Evolutionary conservation across 352 stramenopile genomes (phyloP).

Genomic region (Phytophthora boehmeriae): DNA sequence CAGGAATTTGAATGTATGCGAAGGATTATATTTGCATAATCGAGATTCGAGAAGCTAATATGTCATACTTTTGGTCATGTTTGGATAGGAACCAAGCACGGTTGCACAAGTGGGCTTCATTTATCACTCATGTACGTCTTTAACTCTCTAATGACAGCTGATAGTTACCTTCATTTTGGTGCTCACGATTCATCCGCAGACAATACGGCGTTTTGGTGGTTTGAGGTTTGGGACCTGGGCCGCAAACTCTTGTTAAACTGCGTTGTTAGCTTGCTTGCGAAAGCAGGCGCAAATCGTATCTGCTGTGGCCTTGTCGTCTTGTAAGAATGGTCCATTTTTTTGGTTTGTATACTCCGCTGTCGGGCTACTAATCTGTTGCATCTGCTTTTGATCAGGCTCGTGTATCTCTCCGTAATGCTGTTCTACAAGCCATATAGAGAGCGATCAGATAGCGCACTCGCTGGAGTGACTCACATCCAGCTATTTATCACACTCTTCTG

Average conservation of each 20-base stretch:
- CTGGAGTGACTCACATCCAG: conserved; percentile 71
- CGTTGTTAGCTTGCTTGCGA: conserved; percentile 63
- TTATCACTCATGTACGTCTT: conserved; percentile 69
- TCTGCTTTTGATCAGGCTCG: conserved; percentile 42
- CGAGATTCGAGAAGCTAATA: neutral
- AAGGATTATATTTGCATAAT: neutral
- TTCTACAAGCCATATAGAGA: conserved; percentile 76
- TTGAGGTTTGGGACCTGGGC: conserved; percentile 77
- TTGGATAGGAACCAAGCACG: conserved; percentile 63
- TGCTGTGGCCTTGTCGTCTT: conserved; percentile 72
- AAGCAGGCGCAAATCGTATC: conserved; percentile 68
- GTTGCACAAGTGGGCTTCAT: conserved; percentile 82
- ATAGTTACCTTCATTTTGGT: neutral
- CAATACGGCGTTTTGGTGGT: conserved; percentile 71
- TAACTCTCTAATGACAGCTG: no score
- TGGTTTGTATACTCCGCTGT: no score
- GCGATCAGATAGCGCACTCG: conserved; percentile 63
- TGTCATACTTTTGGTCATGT: neutral
- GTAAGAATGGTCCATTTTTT: conserved; percentile 40
- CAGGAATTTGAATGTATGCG: conserved; percentile 54
- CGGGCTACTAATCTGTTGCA: neutral
- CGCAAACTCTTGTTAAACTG: conserved; percentile 79
- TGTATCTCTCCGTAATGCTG: conserved; percentile 79
- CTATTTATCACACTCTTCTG: conserved; percentile 83
- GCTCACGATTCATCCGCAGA: conserved; percentile 35